Base-by-base conservation (phyloP, 208 protist species). In the Trypanosoma avium region DNA sequence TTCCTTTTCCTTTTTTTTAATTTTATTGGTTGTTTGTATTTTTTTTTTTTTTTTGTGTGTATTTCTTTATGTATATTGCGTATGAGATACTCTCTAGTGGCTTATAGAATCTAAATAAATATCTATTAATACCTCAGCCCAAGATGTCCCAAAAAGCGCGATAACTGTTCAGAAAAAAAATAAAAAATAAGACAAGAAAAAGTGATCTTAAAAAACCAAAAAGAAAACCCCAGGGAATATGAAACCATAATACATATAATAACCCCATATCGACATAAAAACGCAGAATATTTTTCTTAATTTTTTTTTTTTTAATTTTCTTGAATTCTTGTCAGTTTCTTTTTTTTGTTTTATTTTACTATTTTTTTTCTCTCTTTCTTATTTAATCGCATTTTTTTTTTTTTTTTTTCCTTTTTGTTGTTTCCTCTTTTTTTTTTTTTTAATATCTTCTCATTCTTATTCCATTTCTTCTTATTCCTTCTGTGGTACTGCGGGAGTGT, bases 111-210 rank as follows among this genome's bases (percentile, higher is more conserved):
- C n/a, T n/a, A n/a, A n/a, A n/a, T n/a, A n/a, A n/a, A n/a, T n/a
- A n/a, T n/a, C n/a, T n/a, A n/a, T n/a, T n/a, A n/a, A n/a, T n/a
- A n/a, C n/a, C n/a, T n/a, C n/a, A n/a, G n/a, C n/a, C n/a, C n/a
- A 42, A 42, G 4, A 42, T 42, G 36, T 9, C n/a, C n/a, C n/a
- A n/a, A 42, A 13, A 38, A 10, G 33, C 53, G 5, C 12, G 9
- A 36, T 46, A 49, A 15, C 10, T 19, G 46, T 33, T 21, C 21
- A 59, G 10, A 49, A 40, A 59, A 62, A 8, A 48, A 57, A 62
- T 1, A n/a, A 48, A 40, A 47, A 42, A 9, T 42, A 13, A n/a
- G 7, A 42, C 36, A 42, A 15, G 36, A 9, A 40, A 48, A 33
- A 3, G 24, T 30, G 2, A 42, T 27, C 5, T 26, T 50, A 50